Evolutionary conservation across 2,329 filamentous ascomycete genomes (phyloP), one percentile per base, ranked within the genome.

Genomic region (Aspergillus candidus): DNA sequence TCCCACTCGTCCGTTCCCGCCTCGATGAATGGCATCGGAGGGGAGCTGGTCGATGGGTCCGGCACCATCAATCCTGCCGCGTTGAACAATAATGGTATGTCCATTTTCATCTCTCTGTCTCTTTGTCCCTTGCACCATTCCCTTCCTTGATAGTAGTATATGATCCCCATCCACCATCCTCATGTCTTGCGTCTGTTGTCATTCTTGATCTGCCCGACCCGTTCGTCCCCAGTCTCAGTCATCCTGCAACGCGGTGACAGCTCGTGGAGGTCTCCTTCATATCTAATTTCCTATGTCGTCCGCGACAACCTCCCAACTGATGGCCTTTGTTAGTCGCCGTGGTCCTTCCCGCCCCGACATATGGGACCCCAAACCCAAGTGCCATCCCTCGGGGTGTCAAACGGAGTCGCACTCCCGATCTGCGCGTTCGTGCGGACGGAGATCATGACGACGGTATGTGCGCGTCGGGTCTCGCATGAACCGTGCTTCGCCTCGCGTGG

Each of bases 31-130:
- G 80, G 81, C 71, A 66, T 75, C 57, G 68, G 64, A 54, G 62
- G 60, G 46, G 70, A 71, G 46, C 62, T 71, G 48, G 73, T 77
- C 60, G 84, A 86, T 78, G 84, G 87, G 67, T 84, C 84, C 75
- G 86, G 85, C 66, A 94, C 88, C 65, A 93, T 94, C 76, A 88
- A 94, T 76, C 88, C 88, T 67, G 87, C 87, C 62, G 86, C 85
- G 53, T 78, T 94, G 73, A 88, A 85, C 73, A 83, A 83, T 66
- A 74, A 82, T 74, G 81, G 86, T 91, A 82, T 60, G 68, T 59
- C 35, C 69, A 1, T 40, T 22, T 31, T 22, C 30, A 38, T 35
- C 32, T 27, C 44, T 34, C 33, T 18, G 36, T 40, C 18, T 35
- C 32, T 38, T 35, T 35, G 18, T 34, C n/a, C 18, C 37, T 40